Conservation (phyloP, 805 yeast genomes). For the Candida krabiensis region DNA sequence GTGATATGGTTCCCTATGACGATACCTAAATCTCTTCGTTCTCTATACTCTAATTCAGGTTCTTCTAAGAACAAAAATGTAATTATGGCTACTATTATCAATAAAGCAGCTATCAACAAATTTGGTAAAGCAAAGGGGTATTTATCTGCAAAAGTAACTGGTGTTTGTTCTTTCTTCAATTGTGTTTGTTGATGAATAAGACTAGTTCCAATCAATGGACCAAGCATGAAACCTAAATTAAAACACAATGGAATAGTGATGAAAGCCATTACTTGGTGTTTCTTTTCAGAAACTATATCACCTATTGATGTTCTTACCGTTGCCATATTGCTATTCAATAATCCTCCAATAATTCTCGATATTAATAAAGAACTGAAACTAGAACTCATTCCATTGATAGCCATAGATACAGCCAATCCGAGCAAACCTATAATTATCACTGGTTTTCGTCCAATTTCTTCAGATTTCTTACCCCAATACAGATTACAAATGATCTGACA, state of each 20-base stretch:
- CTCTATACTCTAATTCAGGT: too few relatives aligned
- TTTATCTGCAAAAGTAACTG: constrained; percentile 54
- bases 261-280: constrained; percentile 64
- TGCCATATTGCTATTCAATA: constrained; percentile 61
- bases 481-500: constrained; percentile 55
- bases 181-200: not conserved
- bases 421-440: constrained; percentile 53
- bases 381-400: constrained; percentile 54
- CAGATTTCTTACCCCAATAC: constrained; percentile 59
- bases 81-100: too few relatives aligned
- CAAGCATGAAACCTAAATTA: constrained; percentile 59
- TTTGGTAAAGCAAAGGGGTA: too few relatives aligned
- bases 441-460: constrained; percentile 56
- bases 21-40: too few relatives aligned
- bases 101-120: too few relatives aligned
- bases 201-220: constrained; percentile 56
- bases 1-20: too few relatives aligned
- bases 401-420: constrained; percentile 48
- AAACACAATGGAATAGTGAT: constrained; percentile 59
- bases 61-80: too few relatives aligned
- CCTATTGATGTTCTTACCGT: constrained; percentile 62
- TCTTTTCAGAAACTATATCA: constrained; percentile 54
- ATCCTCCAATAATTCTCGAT: constrained; percentile 54
- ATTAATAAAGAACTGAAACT: constrained; percentile 51
- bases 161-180: constrained; percentile 32